Conservation (phyloP, 768 basidiomycete genomes). For the Pseudohyphozyma bogoriensis region DNA sequence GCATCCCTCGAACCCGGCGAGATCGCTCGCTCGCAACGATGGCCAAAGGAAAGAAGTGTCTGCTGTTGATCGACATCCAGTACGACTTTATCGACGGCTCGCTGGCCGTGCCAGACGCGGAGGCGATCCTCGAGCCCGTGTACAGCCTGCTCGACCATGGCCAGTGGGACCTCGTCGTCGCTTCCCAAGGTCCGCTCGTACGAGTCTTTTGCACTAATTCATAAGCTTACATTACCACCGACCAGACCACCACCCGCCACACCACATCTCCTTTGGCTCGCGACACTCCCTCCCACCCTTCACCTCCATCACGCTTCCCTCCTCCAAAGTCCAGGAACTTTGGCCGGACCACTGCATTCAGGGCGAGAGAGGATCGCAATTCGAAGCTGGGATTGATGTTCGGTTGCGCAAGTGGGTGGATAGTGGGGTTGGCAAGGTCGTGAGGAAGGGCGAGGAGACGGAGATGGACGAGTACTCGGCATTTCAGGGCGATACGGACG, state of each 20-base stretch:
- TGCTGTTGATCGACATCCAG: conserved; percentile 61
- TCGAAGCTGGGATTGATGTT: conserved; percentile 50
- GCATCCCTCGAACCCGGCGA: no score
- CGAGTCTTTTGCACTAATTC: not conserved
- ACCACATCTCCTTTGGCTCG: conserved; percentile 63
- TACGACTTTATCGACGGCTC: conserved; percentile 70
- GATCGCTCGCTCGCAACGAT: no score
- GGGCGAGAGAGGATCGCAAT: conserved; percentile 48
- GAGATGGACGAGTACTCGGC: conserved; percentile 72
- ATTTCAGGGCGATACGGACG: conserved; percentile 40
- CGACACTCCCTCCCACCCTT: conserved; percentile 44
- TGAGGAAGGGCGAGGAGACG: conserved; percentile 46
- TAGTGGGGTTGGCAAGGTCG: conserved; percentile 23
- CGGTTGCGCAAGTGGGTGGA: conserved; percentile 43
- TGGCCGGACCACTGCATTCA: conserved; percentile 78
- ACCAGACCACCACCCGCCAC: conserved; percentile 36
- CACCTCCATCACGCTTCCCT: conserved; percentile 39
- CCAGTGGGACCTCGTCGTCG: conserved; percentile 40
- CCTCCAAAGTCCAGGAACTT: conserved; percentile 47
- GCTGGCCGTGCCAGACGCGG: conserved; percentile 58
- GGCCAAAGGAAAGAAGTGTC: no score
- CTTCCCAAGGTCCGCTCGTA: conserved; percentile 36
- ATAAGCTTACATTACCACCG: not conserved
- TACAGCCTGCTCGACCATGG: conserved; percentile 47
- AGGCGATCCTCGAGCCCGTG: conserved; percentile 50